Evolutionary conservation across 768 basidiomycete species (phyloP), one percentile per base, ranked within the genome.

Genomic region (Plicaturopsis crispa): DNA sequence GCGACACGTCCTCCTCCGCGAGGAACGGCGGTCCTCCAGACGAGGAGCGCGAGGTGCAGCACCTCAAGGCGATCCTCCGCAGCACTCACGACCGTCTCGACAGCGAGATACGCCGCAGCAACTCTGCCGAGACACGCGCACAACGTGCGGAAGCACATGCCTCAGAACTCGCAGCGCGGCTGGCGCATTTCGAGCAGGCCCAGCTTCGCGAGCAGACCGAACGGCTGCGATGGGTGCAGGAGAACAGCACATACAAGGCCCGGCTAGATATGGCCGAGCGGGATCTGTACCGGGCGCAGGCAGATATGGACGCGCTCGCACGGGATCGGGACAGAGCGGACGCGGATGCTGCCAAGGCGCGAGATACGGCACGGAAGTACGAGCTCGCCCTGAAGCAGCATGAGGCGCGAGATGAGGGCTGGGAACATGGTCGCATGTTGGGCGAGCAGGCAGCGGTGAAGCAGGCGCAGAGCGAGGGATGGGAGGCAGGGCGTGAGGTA

Each of bases 31-130:
- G 65, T 65, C 3, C 50, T 73, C 10, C 70, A 45, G 52, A 79
- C 42, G 76, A 79, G 53, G 76, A 80, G 52, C 66, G 69, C 38
- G 73, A 77, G 47, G 63, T 65, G n/a, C 63, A 65, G 39, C 66
- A 70, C 40, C 64, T 79, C 43, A 79, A 77, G 51, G 61, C 65
- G 20, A 49, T 75, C 18, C 65, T 81, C 17, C 64, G 68, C 37
- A 57, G 55, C 33, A 67, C 78, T 4, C 66, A 67, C 14, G 73
- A 76, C 37, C 65, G 68, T 34, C 61, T 84, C 26, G 73, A 80
- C 48, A 59, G 66, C 33, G 78, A 80, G 59, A 70, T 66, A 38
- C 66, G 67, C 19, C 61, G 73, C 33, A 74, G 70, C n/a, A 70
- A 72, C 32, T 63, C 70, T 24, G 71, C 72, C 0, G 66, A 66